These are phyloP conservation scores for Termitomyces sp. DNA, from an alignment of 768 basidiomycete genomes.

Conservation along the genomic window DNA sequence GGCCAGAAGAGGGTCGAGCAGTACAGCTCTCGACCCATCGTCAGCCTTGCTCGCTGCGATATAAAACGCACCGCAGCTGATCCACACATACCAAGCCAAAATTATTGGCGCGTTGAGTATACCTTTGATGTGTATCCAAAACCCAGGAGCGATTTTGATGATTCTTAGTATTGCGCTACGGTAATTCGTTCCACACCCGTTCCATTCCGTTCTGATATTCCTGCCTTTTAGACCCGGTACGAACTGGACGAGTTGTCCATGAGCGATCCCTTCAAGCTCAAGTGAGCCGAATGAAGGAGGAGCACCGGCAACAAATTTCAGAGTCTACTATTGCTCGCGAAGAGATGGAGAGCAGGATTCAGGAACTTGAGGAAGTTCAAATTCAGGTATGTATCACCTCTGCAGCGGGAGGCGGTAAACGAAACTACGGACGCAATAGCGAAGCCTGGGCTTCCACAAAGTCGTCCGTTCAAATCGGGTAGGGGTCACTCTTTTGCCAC, in stretches of 20 bases:
- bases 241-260: slow-evolving; percentile 74
- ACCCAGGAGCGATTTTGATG: slow-evolving; percentile 86
- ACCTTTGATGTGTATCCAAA: slow-evolving; percentile 94
- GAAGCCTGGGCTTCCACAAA: not conserved
- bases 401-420: too few species aligned
- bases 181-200: slow-evolving; percentile 24
- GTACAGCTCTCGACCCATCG: too few species aligned
- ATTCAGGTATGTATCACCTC: too few species aligned
- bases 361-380: too few species aligned
- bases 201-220: not conserved
- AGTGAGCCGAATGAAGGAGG: too few species aligned
- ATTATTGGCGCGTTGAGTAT: slow-evolving; percentile 93
- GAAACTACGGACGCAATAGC: too few species aligned
- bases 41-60: slow-evolving; percentile 73
- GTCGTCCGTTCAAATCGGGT: not conserved
- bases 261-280: too few species aligned
- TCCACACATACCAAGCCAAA: slow-evolving; percentile 69
- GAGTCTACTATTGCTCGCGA: too few species aligned
- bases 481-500: not conserved
- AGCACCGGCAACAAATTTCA: too few species aligned
- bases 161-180: slow-evolving; percentile 72
- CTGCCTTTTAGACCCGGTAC: slow-evolving; percentile 64
- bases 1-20: too few species aligned
- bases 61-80: slow-evolving; percentile 87
- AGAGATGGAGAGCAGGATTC: too few species aligned